Percentiles rank a stretch among this genome's conserved stretches.
Evolutionary conservation across 805 yeast genomes (phyloP).

Genomic region (Yamadazyma scolyti): DNA sequence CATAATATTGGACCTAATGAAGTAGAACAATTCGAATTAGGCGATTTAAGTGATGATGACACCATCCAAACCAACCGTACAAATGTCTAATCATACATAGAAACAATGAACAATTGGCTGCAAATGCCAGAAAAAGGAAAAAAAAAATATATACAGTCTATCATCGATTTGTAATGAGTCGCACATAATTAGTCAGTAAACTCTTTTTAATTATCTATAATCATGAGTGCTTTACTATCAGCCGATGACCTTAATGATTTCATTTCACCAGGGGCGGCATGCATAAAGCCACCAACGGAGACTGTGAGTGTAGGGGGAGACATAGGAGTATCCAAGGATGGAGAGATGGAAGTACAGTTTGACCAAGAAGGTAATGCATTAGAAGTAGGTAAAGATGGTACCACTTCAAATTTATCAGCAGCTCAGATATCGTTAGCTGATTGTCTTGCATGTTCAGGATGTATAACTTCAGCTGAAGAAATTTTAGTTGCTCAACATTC

Average conservation of each 20-base stretch:
- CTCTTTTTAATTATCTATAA: background rate
- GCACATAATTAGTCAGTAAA: slow-evolving; percentile 5
- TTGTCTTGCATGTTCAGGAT: slow-evolving; percentile 95
- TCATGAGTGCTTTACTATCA: slow-evolving; percentile 83
- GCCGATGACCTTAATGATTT: slow-evolving; percentile 93
- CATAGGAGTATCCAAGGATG: too few species aligned
- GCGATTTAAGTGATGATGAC: slow-evolving; percentile 26
- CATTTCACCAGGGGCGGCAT: slow-evolving; percentile 90
- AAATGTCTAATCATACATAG: too few species aligned
- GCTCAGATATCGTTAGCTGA: slow-evolving; percentile 90
- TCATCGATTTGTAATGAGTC: slow-evolving; percentile 5
- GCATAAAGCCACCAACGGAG: slow-evolving; percentile 66
- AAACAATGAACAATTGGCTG: too few species aligned
- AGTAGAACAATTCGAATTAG: slow-evolving; percentile 33
- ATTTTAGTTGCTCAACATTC: slow-evolving; percentile 88
- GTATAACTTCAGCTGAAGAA: slow-evolving; percentile 97
- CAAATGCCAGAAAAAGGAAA: too few species aligned
- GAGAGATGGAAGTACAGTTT: slow-evolving; percentile 54
- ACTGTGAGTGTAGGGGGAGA: slow-evolving; percentile 22
- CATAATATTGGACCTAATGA: slow-evolving; percentile 14
- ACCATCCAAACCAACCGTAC: too few species aligned
- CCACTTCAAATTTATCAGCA: slow-evolving; percentile 51
- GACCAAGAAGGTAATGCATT: slow-evolving; percentile 57
- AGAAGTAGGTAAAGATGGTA: slow-evolving; percentile 64
- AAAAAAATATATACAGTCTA: too few species aligned